phyloP scores from a whole-genome alignment of 345 rosid genomes.

The Combretum micranthum region DNA sequence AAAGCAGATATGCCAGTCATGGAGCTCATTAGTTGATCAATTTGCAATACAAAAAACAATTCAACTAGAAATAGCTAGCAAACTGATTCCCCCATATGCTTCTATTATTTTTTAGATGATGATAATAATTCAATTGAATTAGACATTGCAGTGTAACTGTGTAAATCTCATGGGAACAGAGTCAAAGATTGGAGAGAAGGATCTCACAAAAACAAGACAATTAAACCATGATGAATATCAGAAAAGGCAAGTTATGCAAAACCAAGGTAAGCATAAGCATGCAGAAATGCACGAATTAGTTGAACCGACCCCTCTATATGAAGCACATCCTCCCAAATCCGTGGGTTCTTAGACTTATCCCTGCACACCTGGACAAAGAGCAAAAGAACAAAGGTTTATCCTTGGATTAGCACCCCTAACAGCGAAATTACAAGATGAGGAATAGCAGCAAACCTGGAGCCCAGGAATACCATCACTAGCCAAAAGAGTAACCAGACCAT shows the following conservation, averaged over 20 bases:
- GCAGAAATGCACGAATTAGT: too few species aligned
- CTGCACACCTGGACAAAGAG: constrained; percentile 49
- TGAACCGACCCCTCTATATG: constrained; percentile 53
- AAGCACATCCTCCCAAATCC: constrained; percentile 62
- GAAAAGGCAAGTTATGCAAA: neutral
- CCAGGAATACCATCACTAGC: constrained; percentile 78
- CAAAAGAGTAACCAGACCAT: constrained; percentile 76
- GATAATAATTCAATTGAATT: too few species aligned
- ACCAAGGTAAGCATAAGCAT: neutral
- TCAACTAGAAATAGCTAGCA: too few species aligned
- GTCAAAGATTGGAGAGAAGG: too few species aligned
- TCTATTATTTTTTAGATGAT: too few species aligned
- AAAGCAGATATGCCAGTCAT: too few species aligned
- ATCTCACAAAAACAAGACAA: neutral
- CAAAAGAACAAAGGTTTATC: neutral
- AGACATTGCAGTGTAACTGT: too few species aligned
- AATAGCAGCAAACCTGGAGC: constrained; percentile 52
- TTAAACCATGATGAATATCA: neutral
- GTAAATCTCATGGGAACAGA: too few species aligned
- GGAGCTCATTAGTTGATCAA: too few species aligned
- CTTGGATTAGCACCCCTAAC: neutral
- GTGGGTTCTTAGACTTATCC: constrained; percentile 48
- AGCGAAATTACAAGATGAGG: neutral
- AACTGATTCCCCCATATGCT: too few species aligned
- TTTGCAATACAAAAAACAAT: too few species aligned